Evolutionary conservation across 176 grass and related monocot genomes (phyloP).

Genomic region (Eleusine indica): DNA sequence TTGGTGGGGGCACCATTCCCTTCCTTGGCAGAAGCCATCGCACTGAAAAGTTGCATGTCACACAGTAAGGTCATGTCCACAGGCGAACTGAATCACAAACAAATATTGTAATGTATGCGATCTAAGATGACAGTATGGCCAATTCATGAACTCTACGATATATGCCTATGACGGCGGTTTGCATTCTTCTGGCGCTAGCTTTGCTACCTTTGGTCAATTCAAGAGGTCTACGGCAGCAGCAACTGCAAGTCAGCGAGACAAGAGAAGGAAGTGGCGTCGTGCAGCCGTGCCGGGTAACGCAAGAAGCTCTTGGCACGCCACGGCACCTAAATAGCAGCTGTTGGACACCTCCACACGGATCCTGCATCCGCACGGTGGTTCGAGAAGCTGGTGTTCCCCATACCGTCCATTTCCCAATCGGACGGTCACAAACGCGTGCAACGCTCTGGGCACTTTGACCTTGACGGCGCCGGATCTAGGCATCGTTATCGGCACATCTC

Average conservation of each 20-base stretch:
- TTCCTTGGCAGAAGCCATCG: constrained; percentile 59
- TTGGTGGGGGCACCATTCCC: constrained; percentile 72
- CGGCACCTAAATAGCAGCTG: constrained; percentile 6
- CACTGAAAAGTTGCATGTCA: constrained; percentile 35
- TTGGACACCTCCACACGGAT: constrained; percentile 29
- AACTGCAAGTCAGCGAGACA: neutral
- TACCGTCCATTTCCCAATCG: constrained; percentile 14
- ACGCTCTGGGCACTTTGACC: neutral
- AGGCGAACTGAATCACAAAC: neutral
- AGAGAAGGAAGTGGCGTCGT: neutral
- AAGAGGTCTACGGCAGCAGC: neutral
- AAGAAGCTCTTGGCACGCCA: constrained; percentile 1
- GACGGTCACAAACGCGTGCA: constrained; percentile 9
- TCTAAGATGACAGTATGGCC: neutral
- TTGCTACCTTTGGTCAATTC: neutral
- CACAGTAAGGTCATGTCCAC: neutral
- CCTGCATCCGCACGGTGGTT: constrained; percentile 16
- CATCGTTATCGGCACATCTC: neutral
- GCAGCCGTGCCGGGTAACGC: neutral
- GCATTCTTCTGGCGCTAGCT: neutral
- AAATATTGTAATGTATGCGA: neutral
- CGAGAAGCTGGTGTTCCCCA: neutral
- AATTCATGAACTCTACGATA: neutral
- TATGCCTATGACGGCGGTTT: neutral
- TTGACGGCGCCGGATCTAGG: constrained; percentile 22